Conservation (phyloP, 2,329 filamentous ascomycete genomes). For the Escovopsis sp. region DNA sequence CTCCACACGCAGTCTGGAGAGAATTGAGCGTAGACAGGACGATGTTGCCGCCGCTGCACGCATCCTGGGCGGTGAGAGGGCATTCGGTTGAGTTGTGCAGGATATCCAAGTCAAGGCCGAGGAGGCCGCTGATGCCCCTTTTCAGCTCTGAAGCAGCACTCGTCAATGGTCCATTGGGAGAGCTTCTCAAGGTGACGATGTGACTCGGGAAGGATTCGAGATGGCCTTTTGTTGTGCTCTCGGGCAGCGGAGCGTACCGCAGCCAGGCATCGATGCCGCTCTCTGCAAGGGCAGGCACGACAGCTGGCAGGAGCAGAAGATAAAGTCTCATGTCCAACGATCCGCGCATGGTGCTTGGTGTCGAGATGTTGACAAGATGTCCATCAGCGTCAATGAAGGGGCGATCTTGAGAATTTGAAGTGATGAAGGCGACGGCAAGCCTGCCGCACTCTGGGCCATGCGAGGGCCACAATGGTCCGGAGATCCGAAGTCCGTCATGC, state of each 20-base stretch:
- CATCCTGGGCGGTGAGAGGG: no score
- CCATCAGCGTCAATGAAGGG: no score
- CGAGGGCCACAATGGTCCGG: no score
- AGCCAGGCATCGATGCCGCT: constrained; percentile 48
- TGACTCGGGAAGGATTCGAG: constrained; percentile 26
- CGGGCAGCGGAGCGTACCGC: constrained; percentile 41
- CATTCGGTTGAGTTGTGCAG: not conserved
- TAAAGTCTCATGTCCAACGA: no score
- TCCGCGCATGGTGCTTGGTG: no score
- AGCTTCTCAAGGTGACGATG: constrained; percentile 39
- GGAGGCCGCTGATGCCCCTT: constrained; percentile 40
- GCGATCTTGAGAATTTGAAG: no score
- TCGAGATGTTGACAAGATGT: no score
- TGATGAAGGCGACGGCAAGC: no score
- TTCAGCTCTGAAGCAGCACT: constrained; percentile 44
- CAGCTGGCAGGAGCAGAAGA: constrained; percentile 7
- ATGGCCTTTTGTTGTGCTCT: constrained; percentile 8
- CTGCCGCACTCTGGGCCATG: no score
- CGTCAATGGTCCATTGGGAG: constrained; percentile 37
- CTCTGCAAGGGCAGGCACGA: constrained; percentile 28
- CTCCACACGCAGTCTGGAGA: constrained; percentile 19
- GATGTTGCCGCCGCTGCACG: constrained; percentile 1
- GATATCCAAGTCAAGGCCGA: constrained; percentile 28
- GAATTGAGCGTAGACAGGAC: constrained; percentile 11
- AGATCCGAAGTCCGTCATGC: no score